phyloP scores from a whole-genome alignment of 805 yeast species.

The Zygoascus ofunaensis region DNA sequence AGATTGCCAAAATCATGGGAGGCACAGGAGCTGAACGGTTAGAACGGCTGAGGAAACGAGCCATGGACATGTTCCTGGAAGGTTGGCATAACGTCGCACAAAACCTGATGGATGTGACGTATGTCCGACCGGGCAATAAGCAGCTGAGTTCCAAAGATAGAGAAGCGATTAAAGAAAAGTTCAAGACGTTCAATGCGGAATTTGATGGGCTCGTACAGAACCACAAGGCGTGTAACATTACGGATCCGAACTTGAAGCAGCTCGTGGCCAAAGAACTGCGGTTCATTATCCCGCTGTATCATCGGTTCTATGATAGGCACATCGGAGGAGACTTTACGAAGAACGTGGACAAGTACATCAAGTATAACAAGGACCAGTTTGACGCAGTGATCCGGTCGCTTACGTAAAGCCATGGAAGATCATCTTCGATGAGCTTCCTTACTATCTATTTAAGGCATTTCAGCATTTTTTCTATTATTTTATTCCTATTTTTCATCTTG shows the following conservation, averaged over 20 bases:
- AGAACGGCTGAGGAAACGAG: constrained; percentile 62
- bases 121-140: constrained; percentile 45
- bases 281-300: constrained; percentile 74
- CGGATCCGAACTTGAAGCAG: constrained; percentile 56
- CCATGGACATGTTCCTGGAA: constrained; percentile 57
- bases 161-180: constrained; percentile 76
- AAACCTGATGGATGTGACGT: constrained; percentile 70
- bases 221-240: constrained; percentile 55
- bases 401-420: constrained; percentile 1
- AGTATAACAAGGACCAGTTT: constrained; percentile 39
- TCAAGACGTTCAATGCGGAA: constrained; percentile 68
- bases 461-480: no score
- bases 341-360: constrained; percentile 60
- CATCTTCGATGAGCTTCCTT: no score
- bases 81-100: constrained; percentile 75
- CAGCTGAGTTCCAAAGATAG: constrained; percentile 55
- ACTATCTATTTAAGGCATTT: no score
- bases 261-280: constrained; percentile 60
- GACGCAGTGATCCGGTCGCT: constrained; percentile 32
- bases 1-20: constrained; percentile 40
- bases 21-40: constrained; percentile 52
- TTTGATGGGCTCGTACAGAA: constrained; percentile 68
- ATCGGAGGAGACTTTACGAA: constrained; percentile 62
- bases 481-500: neutral
- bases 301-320: constrained; percentile 74